Evolutionary conservation across 2,329 filamentous ascomycete species (phyloP).

Genomic region (Penicillium sp.): DNA sequence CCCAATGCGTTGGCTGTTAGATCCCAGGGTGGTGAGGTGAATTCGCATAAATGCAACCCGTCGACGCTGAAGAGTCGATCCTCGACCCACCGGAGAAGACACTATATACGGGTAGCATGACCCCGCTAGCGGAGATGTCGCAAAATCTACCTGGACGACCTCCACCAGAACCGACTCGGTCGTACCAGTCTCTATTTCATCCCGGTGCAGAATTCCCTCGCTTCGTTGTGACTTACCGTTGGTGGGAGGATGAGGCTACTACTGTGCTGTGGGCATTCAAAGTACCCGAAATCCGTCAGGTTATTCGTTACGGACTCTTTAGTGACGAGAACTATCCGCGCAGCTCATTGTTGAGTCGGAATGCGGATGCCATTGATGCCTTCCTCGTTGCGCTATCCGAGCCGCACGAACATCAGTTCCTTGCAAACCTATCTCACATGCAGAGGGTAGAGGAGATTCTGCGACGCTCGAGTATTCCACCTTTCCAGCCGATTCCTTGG

Average conservation of each 20-base stretch:
- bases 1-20: constrained; percentile 13
- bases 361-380: constrained; percentile 29
- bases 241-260: constrained; percentile 42
- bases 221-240: constrained; percentile 33
- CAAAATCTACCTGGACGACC: neutral
- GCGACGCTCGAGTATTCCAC: constrained; percentile 27
- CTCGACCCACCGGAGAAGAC: constrained; percentile 7
- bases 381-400: constrained; percentile 31
- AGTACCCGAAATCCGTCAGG: constrained; percentile 33
- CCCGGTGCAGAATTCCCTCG: constrained; percentile 29
- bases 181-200: constrained; percentile 32
- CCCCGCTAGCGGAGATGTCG: constrained; percentile 10
- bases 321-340: constrained; percentile 34
- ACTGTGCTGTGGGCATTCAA: constrained; percentile 40
- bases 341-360: constrained; percentile 32
- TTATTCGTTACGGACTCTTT: constrained; percentile 39
- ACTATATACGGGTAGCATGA: neutral
- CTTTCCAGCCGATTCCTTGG: constrained; percentile 29
- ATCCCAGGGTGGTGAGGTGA: constrained; percentile 6
- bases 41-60: constrained; percentile 20
- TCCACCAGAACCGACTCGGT: constrained; percentile 14
- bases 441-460: constrained; percentile 42
- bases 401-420: constrained; percentile 24
- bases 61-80: constrained; percentile 7
- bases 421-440: constrained; percentile 30